phyloP scores from a whole-genome alignment of 225 moss, liverwort and hornwort genomes.

The Climacium dendroides region DNA sequence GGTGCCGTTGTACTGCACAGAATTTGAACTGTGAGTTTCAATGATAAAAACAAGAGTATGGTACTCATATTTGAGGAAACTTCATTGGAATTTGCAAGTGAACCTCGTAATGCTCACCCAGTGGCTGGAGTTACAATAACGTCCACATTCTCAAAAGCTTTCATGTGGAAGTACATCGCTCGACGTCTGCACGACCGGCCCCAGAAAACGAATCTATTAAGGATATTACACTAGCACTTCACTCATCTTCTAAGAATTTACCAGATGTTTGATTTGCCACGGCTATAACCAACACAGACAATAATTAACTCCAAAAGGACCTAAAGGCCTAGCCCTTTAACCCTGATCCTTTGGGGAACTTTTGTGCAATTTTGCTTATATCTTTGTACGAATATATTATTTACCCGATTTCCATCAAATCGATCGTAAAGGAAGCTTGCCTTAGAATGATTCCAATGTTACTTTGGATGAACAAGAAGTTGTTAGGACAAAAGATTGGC shows the following conservation, averaged over 20 bases:
- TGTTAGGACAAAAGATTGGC: not conserved
- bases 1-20: constrained; percentile 63
- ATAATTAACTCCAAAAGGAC: not conserved
- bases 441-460: not conserved
- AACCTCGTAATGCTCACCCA: constrained; percentile 29
- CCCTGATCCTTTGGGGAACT: not conserved
- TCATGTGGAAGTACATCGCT: constrained; percentile 66
- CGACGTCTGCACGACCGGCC: constrained; percentile 45
- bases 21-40: not conserved
- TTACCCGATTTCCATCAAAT: not conserved
- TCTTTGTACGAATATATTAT: not conserved
- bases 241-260: not conserved
- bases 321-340: not conserved
- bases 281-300: not conserved
- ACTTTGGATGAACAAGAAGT: not conserved
- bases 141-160: constrained; percentile 77
- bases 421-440: too few relatives aligned
- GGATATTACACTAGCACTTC: not conserved
- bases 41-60: not conserved
- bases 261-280: not conserved
- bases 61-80: not conserved
- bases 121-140: constrained; percentile 83
- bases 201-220: not conserved
- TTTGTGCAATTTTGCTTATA: not conserved
- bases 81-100: not conserved